Evolutionary conservation across 331 rosid species (phyloP).

Genomic region (Quercus lobata): DNA sequence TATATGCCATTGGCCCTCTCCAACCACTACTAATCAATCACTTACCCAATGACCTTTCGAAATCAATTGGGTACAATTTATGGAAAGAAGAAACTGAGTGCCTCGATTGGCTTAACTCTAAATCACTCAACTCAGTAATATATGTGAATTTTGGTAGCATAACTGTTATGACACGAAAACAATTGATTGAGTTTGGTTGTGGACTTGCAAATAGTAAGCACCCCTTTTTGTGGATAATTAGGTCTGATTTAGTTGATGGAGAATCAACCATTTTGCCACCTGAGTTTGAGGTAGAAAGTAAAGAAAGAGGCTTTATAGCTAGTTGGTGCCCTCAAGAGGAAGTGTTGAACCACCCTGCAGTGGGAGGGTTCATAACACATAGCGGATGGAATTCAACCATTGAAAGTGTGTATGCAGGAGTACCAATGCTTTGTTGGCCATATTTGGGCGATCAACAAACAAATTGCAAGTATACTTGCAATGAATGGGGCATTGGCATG

Average conservation of each 20-base stretch:
- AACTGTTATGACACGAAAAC: not conserved
- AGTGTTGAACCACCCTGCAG: conserved; percentile 35
- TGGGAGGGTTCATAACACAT: conserved; percentile 38
- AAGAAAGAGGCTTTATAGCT: conserved; percentile 24
- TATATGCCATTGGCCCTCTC: conserved; percentile 23
- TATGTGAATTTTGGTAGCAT: conserved; percentile 31
- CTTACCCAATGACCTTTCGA: not conserved
- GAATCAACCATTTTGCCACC: not conserved
- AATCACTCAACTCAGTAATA: conserved; percentile 10
- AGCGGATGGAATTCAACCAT: conserved; percentile 48
- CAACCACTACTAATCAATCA: not conserved
- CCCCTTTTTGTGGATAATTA: conserved; percentile 18
- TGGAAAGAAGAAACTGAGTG: conserved; percentile 24
- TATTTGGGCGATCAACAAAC: not conserved
- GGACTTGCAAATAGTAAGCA: conserved; percentile 18
- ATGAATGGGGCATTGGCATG: too few species aligned
- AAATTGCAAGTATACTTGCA: too few species aligned
- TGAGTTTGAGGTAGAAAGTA: not conserved
- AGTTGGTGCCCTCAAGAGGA: conserved; percentile 46
- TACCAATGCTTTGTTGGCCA: conserved; percentile 36
- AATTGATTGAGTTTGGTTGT: conserved; percentile 22
- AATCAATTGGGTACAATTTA: not conserved
- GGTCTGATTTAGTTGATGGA: not conserved
- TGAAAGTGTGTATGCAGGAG: conserved; percentile 37
- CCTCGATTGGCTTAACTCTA: conserved; percentile 21